Evolutionary conservation across 108 stramenopile genomes (phyloP).

Genomic region (Epipyxis sp.): DNA sequence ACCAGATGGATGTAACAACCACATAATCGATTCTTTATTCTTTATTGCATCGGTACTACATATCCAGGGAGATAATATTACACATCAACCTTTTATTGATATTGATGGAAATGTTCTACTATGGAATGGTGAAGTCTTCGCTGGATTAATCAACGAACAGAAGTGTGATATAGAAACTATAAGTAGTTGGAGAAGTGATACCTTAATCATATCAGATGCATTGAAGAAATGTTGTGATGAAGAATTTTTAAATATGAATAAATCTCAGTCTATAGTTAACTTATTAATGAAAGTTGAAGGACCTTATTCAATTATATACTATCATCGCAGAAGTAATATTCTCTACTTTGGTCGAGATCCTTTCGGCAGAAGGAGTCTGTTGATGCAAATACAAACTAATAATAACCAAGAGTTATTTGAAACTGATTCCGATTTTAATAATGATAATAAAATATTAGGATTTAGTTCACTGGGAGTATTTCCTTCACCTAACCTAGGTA

Average conservation of each 20-base stretch:
- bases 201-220: conserved; percentile 5
- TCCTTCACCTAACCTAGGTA: too few species aligned
- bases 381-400: background rate
- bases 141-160: too few species aligned
- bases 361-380: conserved; percentile 50
- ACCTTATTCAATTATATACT: conserved; percentile 48
- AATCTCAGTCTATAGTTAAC: conserved; percentile 9
- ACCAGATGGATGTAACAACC: too few species aligned
- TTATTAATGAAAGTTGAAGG: conserved; percentile 33
- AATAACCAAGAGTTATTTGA: background rate
- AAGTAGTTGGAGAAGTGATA: conserved; percentile 25
- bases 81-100: conserved; percentile 33
- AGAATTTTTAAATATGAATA: background rate
- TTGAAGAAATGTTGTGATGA: too few species aligned
- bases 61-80: conserved; percentile 38
- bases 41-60: conserved; percentile 46
- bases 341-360: conserved; percentile 53
- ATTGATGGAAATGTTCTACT: conserved; percentile 44
- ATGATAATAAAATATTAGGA: too few species aligned
- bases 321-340: background rate
- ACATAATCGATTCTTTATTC: too few species aligned
- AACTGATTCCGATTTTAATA: background rate
- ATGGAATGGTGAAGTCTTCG: conserved; percentile 56
- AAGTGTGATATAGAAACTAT: too few species aligned
- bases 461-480: too few species aligned